These are phyloP conservation scores for Serendipita indica DNA, from an alignment of 768 basidiomycete genomes.

Conservation along the genomic window DNA sequence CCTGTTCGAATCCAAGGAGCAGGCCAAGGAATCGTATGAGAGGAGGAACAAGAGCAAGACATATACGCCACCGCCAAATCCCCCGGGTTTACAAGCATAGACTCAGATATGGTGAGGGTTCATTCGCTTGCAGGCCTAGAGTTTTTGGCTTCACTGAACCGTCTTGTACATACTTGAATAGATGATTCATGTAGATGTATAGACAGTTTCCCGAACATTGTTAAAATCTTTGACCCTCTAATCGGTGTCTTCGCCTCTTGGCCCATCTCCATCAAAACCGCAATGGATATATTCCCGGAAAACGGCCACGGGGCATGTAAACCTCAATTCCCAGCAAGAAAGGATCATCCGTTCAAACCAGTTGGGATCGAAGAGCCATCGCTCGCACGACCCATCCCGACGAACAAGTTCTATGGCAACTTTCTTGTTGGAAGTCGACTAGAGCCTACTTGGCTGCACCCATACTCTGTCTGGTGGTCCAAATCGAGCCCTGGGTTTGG, in stretches of 20 bases:
- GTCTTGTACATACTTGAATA: no score
- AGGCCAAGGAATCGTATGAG: not conserved
- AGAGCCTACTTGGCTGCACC: slow-evolving; percentile 6
- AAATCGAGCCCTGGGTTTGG: not conserved
- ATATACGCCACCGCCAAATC: not conserved
- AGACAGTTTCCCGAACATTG: no score
- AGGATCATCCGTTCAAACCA: slow-evolving; percentile 9
- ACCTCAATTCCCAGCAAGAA: slow-evolving; percentile 1
- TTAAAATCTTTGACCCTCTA: no score
- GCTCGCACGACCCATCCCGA: not conserved
- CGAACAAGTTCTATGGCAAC: slow-evolving; percentile 13
- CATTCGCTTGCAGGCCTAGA: no score
- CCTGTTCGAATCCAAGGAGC: not conserved
- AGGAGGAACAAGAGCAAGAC: not conserved
- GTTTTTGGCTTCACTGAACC: no score
- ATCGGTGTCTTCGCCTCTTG: not conserved
- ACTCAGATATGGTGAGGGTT: no score
- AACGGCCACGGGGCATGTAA: not conserved
- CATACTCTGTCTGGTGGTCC: slow-evolving; percentile 5
- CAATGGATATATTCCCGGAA: not conserved
- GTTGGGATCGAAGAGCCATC: not conserved
- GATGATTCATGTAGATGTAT: no score
- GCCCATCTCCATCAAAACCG: not conserved
- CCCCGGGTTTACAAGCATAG: not conserved
- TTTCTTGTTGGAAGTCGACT: slow-evolving; percentile 1